A percentile compares a stretch with the other conserved stretches of the same genome.
Evolutionary conservation across 345 rosid species (phyloP).

Genomic region (Citrus medica): DNA sequence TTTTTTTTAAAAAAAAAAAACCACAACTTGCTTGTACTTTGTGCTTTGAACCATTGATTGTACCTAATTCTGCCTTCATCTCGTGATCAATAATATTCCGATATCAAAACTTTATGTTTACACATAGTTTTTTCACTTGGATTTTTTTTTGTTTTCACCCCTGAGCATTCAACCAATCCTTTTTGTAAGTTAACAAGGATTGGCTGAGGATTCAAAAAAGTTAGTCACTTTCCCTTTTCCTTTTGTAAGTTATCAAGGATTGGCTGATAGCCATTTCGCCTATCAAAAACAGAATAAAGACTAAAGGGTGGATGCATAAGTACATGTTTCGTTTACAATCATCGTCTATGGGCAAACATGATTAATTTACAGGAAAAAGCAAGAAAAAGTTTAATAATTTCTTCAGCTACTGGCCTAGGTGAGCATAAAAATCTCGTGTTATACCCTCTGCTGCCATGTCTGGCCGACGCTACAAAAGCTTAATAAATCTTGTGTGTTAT

Average conservation of each 20-base stretch:
- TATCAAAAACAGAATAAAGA: conserved; percentile 18
- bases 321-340: conserved; percentile 10
- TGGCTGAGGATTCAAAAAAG: conserved; percentile 14
- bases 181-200: background rate
- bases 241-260: conserved; percentile 21
- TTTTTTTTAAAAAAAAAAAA: background rate
- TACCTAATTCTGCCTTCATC: conserved; percentile 8
- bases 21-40: background rate
- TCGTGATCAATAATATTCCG: background rate
- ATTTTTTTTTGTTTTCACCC: background rate
- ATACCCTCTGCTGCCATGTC: background rate
- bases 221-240: conserved; percentile 2
- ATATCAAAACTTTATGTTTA: background rate
- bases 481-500: too few species aligned
- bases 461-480: background rate
- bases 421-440: background rate
- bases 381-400: background rate
- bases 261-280: conserved; percentile 20
- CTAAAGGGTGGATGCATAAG: conserved; percentile 3
- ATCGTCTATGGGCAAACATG: background rate
- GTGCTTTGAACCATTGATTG: background rate
- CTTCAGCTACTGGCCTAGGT: background rate
- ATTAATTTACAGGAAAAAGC: conserved; percentile 2
- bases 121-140: background rate
- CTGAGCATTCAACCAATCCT: background rate